Base-by-base conservation (phyloP, 306 rosid species). In the Luffa aegyptiaca region DNA sequence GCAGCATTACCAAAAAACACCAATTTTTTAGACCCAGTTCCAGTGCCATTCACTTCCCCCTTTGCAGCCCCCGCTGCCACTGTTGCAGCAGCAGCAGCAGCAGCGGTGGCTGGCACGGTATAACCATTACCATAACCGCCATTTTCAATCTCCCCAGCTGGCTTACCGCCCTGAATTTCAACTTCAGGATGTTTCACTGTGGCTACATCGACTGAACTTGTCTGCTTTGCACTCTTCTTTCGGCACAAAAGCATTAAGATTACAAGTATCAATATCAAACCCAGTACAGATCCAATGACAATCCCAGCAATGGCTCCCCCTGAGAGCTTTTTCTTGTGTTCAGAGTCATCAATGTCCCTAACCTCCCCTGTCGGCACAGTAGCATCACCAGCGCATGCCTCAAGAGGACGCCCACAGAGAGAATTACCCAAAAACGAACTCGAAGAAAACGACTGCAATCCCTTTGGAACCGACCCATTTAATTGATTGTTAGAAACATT, bases 251-350 rank as follows among this genome's bases (percentile, higher is more conserved):
- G 18, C 62, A 85, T 75, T 46, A 85, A 80, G 9, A 87, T 55
- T 51, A 64, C 8, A 6, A 83, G 42, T 44, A 83, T 69, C 71
- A 80, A 2, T 12, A 87, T 1, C n/a, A 80, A 68, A 20, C 81
- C 86, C 36, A 87, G 8, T 11, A 85, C 85, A 56, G 88, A 83
- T 45, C 90, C 90, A 42, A 85, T 85, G 13, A 87, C 74, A 73
- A 87, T 85, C 53, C 90, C 90, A 35, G 86, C 88, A 26, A 87
- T 72, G 42, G 82, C 88, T 10, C 88, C 90, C 26, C 88, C 88
- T 0, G 90, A 85, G 5, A 87, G 49, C 44, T 79, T 87, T 78
- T 80, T 79, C 75, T 48, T 72, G 17, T 44, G 45, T 33, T 18
- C 57, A 8, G 35, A 21, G 1, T 63, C 82, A 10, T 21, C 80